Base-by-base conservation (phyloP, 2,329 filamentous ascomycete species). In the Phaeosphaeriaceae sp. region DNA sequence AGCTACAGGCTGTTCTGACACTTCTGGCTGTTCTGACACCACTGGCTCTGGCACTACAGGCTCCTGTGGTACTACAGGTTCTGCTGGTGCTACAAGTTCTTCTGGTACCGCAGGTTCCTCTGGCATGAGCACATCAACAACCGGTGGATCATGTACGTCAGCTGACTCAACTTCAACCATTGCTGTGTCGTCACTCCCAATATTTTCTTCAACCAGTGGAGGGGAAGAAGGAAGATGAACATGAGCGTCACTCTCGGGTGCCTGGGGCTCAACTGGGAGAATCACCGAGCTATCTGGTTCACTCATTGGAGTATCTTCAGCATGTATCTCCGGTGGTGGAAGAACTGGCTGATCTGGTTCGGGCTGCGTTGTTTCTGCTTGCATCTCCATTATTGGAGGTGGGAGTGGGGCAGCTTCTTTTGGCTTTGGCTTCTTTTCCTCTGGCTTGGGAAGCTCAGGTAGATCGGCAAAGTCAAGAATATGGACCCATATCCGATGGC, bases 231-330 rank as follows among this genome's bases (percentile, higher is more conserved):
- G 7, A 11, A 11, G 23, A 26, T 8, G 16, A 41, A 34, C 4
- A 38, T 18, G 36, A 39, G 4, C 26, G 11, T 54, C 43, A 18
- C 46, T 40, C 4, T 59, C 51, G 13, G 41, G 12, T 15, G 42
- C 35, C 20, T 48, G 40, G 15, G 43, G 44, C 29, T 46, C 44
- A 7, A 47, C 29, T 15, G 42, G 50, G 9, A 38, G 42, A 18
- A 33, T 13, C 26, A 39, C 36, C 1, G 58, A 51, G 30, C 71
- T 71, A 39, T 72, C 72, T 12, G 65, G 63, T 40, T 73, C 73
- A 34, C 68, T 73, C 73, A 75, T 75, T 9, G 67, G 67, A 15
- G 71, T 73, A 38, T 75, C 73, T 46, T 70, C 68, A 15, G 52
- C 52, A 2, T 39, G 52, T 29, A 48, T 20, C 21, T 51, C 55